A percentile compares a stretch with the other conserved stretches of the same genome.
Conservation (phyloP, 306 rosid genomes). For the Trifolium fragiferum region DNA sequence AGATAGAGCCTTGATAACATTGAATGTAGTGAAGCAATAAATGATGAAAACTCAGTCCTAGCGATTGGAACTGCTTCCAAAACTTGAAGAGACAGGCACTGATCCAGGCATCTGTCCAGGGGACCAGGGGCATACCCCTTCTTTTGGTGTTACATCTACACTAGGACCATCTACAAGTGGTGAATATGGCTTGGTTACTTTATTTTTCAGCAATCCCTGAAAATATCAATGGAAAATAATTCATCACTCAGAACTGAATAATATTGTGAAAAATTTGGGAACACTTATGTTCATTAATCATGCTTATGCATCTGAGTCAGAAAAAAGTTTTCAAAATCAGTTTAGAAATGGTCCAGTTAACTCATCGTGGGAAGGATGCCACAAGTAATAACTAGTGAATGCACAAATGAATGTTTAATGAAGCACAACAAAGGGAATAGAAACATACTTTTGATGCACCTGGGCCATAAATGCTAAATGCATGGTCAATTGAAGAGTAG, state of each 20-base stretch:
- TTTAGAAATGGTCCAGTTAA: slow-evolving; percentile 11
- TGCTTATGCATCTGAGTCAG: slow-evolving; percentile 14
- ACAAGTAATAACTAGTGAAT: background rate
- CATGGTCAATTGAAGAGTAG: slow-evolving; percentile 82
- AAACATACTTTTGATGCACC: slow-evolving; percentile 70
- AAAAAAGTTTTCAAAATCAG: slow-evolving; percentile 6
- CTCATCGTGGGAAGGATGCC: background rate
- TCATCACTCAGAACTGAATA: slow-evolving; percentile 5
- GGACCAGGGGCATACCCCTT: slow-evolving; percentile 57
- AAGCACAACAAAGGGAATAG: slow-evolving; percentile 15
- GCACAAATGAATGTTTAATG: slow-evolving; percentile 10
- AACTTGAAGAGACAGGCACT: slow-evolving; percentile 68
- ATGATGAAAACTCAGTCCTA: slow-evolving; percentile 28
- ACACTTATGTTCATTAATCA: slow-evolving; percentile 18
- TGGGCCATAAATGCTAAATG: slow-evolving; percentile 72
- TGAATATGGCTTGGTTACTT: slow-evolving; percentile 79
- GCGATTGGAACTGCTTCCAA: slow-evolving; percentile 59
- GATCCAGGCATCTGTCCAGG: slow-evolving; percentile 64
- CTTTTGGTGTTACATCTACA: slow-evolving; percentile 58
- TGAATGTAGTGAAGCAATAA: slow-evolving; percentile 6
- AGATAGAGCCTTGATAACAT: slow-evolving; percentile 26
- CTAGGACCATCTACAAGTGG: slow-evolving; percentile 62
- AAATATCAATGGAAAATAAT: slow-evolving; percentile 44
- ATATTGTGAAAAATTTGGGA: slow-evolving; percentile 10
- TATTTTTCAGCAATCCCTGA: slow-evolving; percentile 60